Base-by-base conservation (phyloP, 495 filamentous ascomycete genomes). In the Stereocaulon alpinum region DNA sequence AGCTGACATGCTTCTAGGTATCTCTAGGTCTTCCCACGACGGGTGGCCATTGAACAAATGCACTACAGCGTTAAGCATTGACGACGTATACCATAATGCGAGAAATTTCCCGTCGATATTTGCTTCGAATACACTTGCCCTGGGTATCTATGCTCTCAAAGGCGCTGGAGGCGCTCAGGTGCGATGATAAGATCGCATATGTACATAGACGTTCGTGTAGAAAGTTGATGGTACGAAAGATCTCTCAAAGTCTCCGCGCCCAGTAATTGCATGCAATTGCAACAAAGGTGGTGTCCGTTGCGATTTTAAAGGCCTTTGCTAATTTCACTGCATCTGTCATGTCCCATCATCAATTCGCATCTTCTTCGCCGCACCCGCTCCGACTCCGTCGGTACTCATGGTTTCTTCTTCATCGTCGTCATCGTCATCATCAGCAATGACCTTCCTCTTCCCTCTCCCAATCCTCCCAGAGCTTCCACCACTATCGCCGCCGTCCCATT, bases 401-500 rank as follows among this genome's bases (percentile, higher is more conserved):
- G 20, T 37, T 41, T 30, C 50, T 56, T 44, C 56, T 18, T 43
- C 55, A 44, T 55, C 56, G 0, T 57, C 59, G 12, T 63, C 62
- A 37, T 57, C 59, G 10, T 66, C 58, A 55, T 66, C 66, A 45
- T 61, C 53, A 6, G 54, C 47, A 45, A 66, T 42, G 27, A 56
- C 32, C 58, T 66, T 66, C 44, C 45, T 63, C 62, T 63, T 69
- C 61, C 40, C 60, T 55, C 56, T 60, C 6, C 56, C 65, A 63
- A 32, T 69, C 64, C 61, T 70, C 59, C 24, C 55, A 45, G 27
- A 59, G 1, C 54, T 37, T 11, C 37, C 62, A 29, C 56, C 55
- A 40, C 37, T 51, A 54, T 63, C 62, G 24, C 56, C 66, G 47
- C 69, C 67, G 58, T 72, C 69, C 60, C 77, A 72, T 40, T 70